Evolutionary conservation across 768 basidiomycete genomes (phyloP).

Genomic region (Rickenella mellea): DNA sequence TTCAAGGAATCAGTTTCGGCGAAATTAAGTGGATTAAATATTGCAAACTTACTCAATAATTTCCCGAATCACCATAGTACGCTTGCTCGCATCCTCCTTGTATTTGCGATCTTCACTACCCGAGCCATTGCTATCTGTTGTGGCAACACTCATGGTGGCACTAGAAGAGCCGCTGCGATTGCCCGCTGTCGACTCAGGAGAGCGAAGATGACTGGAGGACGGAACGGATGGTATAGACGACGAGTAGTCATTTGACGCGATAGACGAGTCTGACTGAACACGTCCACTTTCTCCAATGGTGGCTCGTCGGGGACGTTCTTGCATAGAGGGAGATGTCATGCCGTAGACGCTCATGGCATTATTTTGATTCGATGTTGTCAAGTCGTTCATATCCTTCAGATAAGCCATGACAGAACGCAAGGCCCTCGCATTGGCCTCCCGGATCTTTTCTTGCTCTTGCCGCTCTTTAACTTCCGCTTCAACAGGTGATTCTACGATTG

Average conservation of each 20-base stretch:
- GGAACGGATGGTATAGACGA: slow-evolving; percentile 34
- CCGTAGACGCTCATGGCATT: slow-evolving; percentile 53
- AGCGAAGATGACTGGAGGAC: slow-evolving; percentile 43
- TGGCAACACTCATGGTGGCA: slow-evolving; percentile 65
- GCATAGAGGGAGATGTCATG: slow-evolving; percentile 29
- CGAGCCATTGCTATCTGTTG: slow-evolving; percentile 65
- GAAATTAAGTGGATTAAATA: slow-evolving; percentile 4
- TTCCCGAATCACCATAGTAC: slow-evolving; percentile 79
- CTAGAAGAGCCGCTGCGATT: slow-evolving; percentile 50
- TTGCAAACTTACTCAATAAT: slow-evolving; percentile 68
- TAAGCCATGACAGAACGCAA: slow-evolving; percentile 93
- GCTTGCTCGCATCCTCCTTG: slow-evolving; percentile 84
- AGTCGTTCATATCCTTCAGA: slow-evolving; percentile 89
- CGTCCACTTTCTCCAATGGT: slow-evolving; percentile 53
- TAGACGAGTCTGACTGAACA: slow-evolving; percentile 35
- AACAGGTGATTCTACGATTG: slow-evolving; percentile 34
- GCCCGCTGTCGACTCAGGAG: slow-evolving; percentile 51
- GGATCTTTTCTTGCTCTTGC: slow-evolving; percentile 61
- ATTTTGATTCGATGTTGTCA: slow-evolving; percentile 52
- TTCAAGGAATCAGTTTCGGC: slow-evolving; percentile 9
- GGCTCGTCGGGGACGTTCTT: slow-evolving; percentile 53
- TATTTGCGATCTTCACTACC: slow-evolving; percentile 69
- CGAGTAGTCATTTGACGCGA: slow-evolving; percentile 20
- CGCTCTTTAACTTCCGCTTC: slow-evolving; percentile 40
- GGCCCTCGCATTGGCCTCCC: slow-evolving; percentile 69